Conservation (phyloP, 257 asterid genomes). For the Primulina eburnea region DNA sequence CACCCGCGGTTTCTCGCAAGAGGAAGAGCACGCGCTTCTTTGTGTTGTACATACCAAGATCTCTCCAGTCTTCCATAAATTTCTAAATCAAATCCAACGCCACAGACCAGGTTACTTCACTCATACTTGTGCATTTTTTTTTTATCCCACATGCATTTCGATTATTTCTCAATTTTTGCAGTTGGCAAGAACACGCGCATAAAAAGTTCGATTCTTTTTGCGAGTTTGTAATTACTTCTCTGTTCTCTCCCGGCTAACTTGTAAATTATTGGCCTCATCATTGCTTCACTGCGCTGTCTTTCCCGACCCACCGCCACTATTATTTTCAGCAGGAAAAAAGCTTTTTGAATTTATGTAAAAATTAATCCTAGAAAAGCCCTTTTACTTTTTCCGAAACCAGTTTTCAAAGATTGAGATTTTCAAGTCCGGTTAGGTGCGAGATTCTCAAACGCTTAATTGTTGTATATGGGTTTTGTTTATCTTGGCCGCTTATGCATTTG, state of each 20-base stretch:
- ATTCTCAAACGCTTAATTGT: neutral
- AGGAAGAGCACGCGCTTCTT: neutral
- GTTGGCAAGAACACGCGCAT: conserved; percentile 1
- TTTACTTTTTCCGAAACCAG: conserved; percentile 5
- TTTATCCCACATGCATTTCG: neutral
- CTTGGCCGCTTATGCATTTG: neutral
- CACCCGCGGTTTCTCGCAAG: neutral
- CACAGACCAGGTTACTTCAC: neutral
- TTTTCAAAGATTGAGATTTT: neutral
- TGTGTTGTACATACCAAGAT: no score
- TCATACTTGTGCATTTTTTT: conserved; percentile 14
- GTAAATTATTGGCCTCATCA: conserved; percentile 23
- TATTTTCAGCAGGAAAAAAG: conserved; percentile 14
- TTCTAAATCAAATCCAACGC: neutral
- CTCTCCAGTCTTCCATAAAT: neutral
- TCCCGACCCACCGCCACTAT: conserved; percentile 17
- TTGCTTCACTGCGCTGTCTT: conserved; percentile 18
- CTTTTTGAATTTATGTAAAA: neutral
- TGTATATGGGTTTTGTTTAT: conserved; percentile 14
- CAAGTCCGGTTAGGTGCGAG: conserved; percentile 7
- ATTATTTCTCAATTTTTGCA: neutral
- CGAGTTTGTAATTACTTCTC: conserved; percentile 13
- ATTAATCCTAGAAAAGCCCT: conserved; percentile 6
- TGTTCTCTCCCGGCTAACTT: conserved; percentile 12
- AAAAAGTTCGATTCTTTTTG: conserved; percentile 13